Evolutionary conservation across 1,284 basidiomycete species (phyloP), one percentile per base, ranked within the genome.

Genomic region (Ustilago cynodontis): DNA sequence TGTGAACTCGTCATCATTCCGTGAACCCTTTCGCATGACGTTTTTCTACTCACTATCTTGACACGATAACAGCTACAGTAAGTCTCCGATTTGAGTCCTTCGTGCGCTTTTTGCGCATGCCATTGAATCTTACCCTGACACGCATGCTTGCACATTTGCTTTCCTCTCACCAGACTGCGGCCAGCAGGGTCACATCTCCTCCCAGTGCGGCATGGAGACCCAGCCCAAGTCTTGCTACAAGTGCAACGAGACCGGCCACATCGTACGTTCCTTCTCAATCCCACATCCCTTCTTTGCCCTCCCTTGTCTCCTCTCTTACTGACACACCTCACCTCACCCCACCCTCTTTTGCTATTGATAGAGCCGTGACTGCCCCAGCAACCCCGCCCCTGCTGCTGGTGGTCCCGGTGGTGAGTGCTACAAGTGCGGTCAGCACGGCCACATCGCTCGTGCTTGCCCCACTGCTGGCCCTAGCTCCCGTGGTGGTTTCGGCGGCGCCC

Each of bases 201-300:
- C 77, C 53, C 79, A 72, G 53, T 83, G 82, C 77, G 69, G 71
- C 71, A 79, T 82, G 65, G 81, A 80, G 77, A 65, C 82, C 24
- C 75, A 77, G 65, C 82, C 82, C 66, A 84, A 84, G 80, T 66
- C 80, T 20, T 84, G 82, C 80, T 84, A 82, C 81, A 79, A 79
- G 60, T 84, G 82, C 77, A 77, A 77, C 70, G 72, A 81, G 65
- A 69, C 74, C 56, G 79, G 78, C 43, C 82, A 84, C 79, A 71
- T 84, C 54, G 72, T 76, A 65, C 22, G 77, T 71, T 18, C 31
- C 20, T 2, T 18, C 22, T 7, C 39, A 20, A 29, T 11, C 26
- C 24, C 7, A 20, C n/a, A n/a, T n/a, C 18, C 18, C 35, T 29
- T 49, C 33, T 18, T 31, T 29, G 9, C 24, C 20, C 29, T 37